phyloP scores from a whole-genome alignment of 164 flowering plant genomes.

The Malania oleifera region DNA sequence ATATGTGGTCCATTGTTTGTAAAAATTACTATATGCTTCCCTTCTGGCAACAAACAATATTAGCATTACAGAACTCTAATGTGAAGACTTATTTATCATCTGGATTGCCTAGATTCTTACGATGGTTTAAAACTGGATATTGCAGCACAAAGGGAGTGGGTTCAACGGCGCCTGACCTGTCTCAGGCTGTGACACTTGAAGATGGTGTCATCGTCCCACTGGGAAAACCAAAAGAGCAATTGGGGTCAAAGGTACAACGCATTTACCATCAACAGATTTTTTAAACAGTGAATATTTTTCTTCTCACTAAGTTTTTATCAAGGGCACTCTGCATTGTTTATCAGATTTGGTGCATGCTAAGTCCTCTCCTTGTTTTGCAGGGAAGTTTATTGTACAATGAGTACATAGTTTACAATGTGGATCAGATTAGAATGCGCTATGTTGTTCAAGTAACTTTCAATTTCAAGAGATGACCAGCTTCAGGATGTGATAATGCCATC shows the following conservation, averaged over 20 bases:
- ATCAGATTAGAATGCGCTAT: slow-evolving; percentile 87
- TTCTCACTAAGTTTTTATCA: too few species aligned
- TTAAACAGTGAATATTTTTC: too few species aligned
- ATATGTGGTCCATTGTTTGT: too few species aligned
- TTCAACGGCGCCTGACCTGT: slow-evolving; percentile 63
- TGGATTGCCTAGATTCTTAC: not conserved
- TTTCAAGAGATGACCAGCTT: slow-evolving; percentile 22
- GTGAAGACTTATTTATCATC: too few species aligned
- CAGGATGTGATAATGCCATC: too few species aligned
- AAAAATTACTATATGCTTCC: too few species aligned
- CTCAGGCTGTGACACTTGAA: slow-evolving; percentile 47
- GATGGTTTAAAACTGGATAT: slow-evolving; percentile 3
- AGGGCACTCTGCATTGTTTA: not conserved
- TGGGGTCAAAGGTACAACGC: slow-evolving; percentile 33
- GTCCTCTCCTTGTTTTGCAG: slow-evolving; percentile 33
- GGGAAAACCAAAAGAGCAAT: slow-evolving; percentile 61
- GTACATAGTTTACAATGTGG: slow-evolving; percentile 89
- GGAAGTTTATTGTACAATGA: slow-evolving; percentile 71
- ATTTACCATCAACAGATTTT: not conserved
- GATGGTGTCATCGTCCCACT: slow-evolving; percentile 79
- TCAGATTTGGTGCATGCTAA: not conserved
- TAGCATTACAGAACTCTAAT: too few species aligned
- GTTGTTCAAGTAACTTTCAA: slow-evolving; percentile 75
- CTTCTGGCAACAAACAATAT: too few species aligned
- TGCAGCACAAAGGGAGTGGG: slow-evolving; percentile 96